phyloP scores from a whole-genome alignment of 2,329 filamentous ascomycete species.

The Didymella pinodella region DNA sequence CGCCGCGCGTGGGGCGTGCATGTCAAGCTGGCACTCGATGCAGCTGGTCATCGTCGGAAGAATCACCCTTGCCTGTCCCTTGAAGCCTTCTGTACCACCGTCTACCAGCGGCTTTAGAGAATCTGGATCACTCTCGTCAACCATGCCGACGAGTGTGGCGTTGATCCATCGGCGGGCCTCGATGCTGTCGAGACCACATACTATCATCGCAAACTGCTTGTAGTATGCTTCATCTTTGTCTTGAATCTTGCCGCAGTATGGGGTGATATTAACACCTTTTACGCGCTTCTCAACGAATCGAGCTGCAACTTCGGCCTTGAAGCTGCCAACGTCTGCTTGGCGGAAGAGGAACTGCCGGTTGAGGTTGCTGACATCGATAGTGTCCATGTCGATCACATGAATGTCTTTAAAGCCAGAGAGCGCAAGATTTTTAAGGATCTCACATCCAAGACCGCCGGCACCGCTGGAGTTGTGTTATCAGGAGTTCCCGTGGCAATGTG shows the following conservation, averaged over 20 bases:
- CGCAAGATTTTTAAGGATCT: constrained; percentile 95
- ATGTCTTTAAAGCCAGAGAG: constrained; percentile 96
- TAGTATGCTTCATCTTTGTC: constrained; percentile 97
- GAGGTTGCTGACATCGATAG: constrained; percentile 97
- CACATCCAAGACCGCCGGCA: constrained; percentile 91
- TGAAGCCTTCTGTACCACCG: constrained; percentile 97
- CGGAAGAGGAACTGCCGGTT: constrained; percentile 98
- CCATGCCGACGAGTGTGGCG: constrained; percentile 87
- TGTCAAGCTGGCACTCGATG: constrained; percentile 97
- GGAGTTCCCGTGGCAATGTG: not conserved
- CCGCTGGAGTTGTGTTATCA: constrained; percentile 70
- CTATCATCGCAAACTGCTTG: constrained; percentile 91
- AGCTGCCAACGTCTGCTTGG: constrained; percentile 87
- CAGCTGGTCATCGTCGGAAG: constrained; percentile 92
- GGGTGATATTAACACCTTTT: constrained; percentile 88
- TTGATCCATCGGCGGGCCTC: constrained; percentile 99
- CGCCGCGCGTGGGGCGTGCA: constrained; percentile 96
- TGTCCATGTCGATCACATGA: constrained; percentile 99
- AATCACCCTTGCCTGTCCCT: constrained; percentile 92
- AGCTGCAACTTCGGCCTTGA: constrained; percentile 92
- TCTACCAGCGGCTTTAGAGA: constrained; percentile 93
- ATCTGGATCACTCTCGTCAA: constrained; percentile 82
- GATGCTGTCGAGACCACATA: constrained; percentile 95
- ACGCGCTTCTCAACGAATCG: constrained; percentile 90
- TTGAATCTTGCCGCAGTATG: constrained; percentile 94